Evolutionary conservation across 345 rosid genomes (phyloP), one percentile per base, ranked within the genome.

Genomic region (Dipteronia dyeriana): DNA sequence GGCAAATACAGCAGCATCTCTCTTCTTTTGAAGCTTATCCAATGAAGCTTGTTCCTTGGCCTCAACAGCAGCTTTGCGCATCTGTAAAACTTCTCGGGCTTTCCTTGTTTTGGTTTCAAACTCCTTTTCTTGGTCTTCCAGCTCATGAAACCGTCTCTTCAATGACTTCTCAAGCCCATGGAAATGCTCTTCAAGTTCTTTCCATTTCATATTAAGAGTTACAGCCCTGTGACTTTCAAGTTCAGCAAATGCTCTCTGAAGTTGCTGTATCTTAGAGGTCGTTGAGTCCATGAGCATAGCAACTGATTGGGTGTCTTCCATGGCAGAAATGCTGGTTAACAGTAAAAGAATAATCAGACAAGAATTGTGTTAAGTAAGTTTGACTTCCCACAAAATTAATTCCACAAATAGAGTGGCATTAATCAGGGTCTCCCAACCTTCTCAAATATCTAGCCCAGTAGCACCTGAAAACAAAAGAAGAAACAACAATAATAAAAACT

Each of bases 211-310:
- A 83, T 96, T 92, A 70, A 96, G 95, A 9, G 98, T 88, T 66
- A 96, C 84, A 2, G 97, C 97, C 70, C 95, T 89, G 70, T 94
- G 93, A 75, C 95, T 92, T 83, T 96, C 98, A 76, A 96, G 99
- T 85, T 96, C 98, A 83, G 98, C 95, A 87, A 96, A 96, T 14
- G 99, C 99, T 85, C 86, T 94, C 93, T 96, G 98, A 87, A 97
- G 99, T 85, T 97, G 98, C 74, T 90, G 94, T 80, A 96, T 96
- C 91, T 92, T 96, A 38, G 94, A 91, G 47, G 89, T 80, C 13
- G 99, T 90, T 11, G 97, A 91, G 81, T 87, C 97, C 68, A 96
- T 91, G 39, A 96, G 95, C 25, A 83, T 85, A 62, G 90, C 93
- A 83, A 90, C 97, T 43, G 95, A 90, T 54, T 66, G 83, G 11